phyloP scores from a whole-genome alignment of 768 basidiomycete genomes.

The Termitomyces sp. region DNA sequence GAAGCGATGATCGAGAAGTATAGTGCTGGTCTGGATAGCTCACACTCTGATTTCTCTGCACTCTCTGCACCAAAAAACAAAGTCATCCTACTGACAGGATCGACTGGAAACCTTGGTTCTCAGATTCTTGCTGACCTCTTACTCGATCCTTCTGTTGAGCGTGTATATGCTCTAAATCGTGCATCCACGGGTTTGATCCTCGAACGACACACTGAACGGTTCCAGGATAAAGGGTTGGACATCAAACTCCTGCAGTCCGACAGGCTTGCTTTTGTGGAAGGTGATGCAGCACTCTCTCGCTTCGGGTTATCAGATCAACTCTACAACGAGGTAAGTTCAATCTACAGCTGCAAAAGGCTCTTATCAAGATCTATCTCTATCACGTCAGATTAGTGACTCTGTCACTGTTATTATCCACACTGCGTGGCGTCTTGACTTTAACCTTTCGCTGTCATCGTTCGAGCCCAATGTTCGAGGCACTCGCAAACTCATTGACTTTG shows the following conservation, averaged over 20 bases:
- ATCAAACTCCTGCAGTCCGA: conserved; percentile 20
- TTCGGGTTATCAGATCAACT: conserved; percentile 26
- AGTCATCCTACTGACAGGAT: conserved; percentile 18
- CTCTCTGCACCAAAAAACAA: neutral
- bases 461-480: conserved; percentile 46
- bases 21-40: conserved; percentile 11
- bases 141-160: conserved; percentile 10
- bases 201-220: conserved; percentile 18
- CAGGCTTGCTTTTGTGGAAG: conserved; percentile 33
- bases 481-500: conserved; percentile 43
- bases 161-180: conserved; percentile 19
- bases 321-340: conserved; percentile 21
- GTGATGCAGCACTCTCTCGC: conserved; percentile 23
- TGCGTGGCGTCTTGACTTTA: conserved; percentile 44
- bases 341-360: too few species aligned
- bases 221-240: conserved; percentile 28
- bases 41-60: neutral
- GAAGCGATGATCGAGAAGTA: conserved; percentile 40
- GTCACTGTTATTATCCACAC: conserved; percentile 38
- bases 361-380: neutral
- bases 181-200: conserved; percentile 11
- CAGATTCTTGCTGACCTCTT: conserved; percentile 16
- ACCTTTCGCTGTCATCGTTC: conserved; percentile 46
- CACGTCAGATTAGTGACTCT: conserved; percentile 26
- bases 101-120: conserved; percentile 21